Conservation (phyloP, 2,329 filamentous ascomycete species). For the Orbilia quercus region DNA sequence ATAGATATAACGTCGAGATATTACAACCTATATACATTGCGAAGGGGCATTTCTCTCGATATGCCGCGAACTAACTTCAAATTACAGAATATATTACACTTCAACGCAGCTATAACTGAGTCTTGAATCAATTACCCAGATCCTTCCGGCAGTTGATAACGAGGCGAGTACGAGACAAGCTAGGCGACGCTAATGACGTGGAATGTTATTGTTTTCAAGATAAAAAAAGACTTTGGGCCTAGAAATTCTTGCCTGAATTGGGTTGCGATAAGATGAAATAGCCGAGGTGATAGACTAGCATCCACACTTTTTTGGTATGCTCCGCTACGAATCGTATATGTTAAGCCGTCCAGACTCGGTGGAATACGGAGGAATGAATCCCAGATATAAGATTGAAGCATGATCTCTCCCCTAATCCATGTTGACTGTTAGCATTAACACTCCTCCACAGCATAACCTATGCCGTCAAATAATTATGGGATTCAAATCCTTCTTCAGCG, state of each 20-base stretch:
- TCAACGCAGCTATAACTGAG: too few species aligned
- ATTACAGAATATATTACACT: background rate
- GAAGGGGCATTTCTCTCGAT: too few species aligned
- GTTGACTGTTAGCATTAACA: too few species aligned
- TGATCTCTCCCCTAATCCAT: background rate
- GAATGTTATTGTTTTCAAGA: too few species aligned
- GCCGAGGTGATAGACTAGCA: constrained; percentile 13
- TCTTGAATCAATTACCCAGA: background rate
- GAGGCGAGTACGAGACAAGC: background rate
- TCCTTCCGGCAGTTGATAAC: too few species aligned
- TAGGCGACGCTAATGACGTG: background rate
- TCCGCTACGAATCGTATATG: constrained; percentile 4
- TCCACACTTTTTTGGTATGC: constrained; percentile 3
- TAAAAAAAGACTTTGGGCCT: too few species aligned
- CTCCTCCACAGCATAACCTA: too few species aligned
- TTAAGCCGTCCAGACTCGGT: background rate
- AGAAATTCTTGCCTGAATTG: too few species aligned
- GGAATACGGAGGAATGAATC: background rate
- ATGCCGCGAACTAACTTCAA: too few species aligned
- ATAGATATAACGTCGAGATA: too few species aligned
- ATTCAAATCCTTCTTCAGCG: constrained; percentile 28
- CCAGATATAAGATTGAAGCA: constrained; percentile 2
- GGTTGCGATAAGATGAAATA: background rate
- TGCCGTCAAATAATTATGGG: constrained; percentile 9
- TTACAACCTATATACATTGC: too few species aligned